Percentiles rank a stretch among this genome's conserved stretches.
These are phyloP conservation scores for Hortiboletus rubellus DNA, from an alignment of 1,284 basidiomycete species.

Conservation along the genomic window DNA sequence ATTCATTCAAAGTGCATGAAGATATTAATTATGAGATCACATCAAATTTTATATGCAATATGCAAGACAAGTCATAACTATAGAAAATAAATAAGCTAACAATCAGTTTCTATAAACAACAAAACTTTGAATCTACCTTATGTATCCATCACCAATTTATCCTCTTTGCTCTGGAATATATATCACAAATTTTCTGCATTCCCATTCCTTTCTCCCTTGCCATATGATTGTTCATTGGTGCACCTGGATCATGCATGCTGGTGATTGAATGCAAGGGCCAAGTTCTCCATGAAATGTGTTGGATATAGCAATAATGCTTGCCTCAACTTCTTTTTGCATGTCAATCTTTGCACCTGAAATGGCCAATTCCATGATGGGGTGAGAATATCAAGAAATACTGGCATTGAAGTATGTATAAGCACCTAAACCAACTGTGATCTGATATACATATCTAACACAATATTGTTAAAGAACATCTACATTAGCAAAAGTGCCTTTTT, in stretches of 20 bases:
- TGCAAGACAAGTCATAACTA: too few species aligned
- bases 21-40: too few species aligned
- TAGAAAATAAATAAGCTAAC: too few species aligned
- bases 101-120: too few species aligned
- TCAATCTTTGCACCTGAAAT: conserved; percentile 62
- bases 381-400: too few species aligned
- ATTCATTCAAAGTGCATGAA: too few species aligned
- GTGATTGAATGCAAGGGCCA: conserved; percentile 36
- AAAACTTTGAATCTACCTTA: conserved; percentile 46
- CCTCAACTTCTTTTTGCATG: conserved; percentile 70
- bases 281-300: conserved; percentile 57
- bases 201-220: conserved; percentile 26
- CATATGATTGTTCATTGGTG: conserved; percentile 13
- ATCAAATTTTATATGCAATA: too few species aligned
- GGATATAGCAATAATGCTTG: conserved; percentile 49
- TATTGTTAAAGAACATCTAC: too few species aligned
- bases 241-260: conserved; percentile 28
- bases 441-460: too few species aligned
- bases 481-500: too few species aligned
- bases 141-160: conserved; percentile 57
- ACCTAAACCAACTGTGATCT: too few species aligned
- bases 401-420: too few species aligned
- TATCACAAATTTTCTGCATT: conserved; percentile 43
- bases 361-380: conserved; percentile 40
- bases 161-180: conserved; percentile 50